Conservation (phyloP, 2,329 filamentous ascomycete species). For the Penicillium sp. region DNA sequence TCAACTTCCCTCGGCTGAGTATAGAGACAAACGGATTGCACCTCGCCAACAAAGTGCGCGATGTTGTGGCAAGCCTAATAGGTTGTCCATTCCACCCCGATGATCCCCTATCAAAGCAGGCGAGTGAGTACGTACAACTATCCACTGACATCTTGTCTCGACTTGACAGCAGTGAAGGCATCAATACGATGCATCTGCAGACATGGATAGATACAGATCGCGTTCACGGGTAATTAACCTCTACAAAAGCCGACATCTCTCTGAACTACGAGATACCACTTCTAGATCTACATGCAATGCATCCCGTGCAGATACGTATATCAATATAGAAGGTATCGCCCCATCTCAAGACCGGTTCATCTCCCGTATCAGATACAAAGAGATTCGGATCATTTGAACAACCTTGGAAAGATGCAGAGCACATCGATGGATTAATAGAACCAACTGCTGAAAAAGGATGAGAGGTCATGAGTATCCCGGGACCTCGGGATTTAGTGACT, state of each 20-base stretch:
- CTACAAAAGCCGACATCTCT: neutral
- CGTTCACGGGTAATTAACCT: neutral
- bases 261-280: too few species aligned
- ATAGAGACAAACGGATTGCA: conserved; percentile 40
- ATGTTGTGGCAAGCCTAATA: conserved; percentile 37
- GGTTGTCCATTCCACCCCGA: conserved; percentile 31
- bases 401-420: too few species aligned
- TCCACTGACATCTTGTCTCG: conserved; percentile 14
- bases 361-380: too few species aligned
- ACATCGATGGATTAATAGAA: too few species aligned
- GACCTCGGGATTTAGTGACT: too few species aligned
- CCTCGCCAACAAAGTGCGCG: conserved; percentile 40
- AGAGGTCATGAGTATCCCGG: too few species aligned
- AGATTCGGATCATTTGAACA: too few species aligned
- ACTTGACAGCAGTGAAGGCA: conserved; percentile 15
- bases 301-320: too few species aligned
- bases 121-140: conserved; percentile 12
- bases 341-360: too few species aligned
- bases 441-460: too few species aligned
- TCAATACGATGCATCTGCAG: conserved; percentile 14
- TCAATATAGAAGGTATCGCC: too few species aligned
- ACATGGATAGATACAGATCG: conserved; percentile 12
- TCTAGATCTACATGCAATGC: too few species aligned
- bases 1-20: conserved; percentile 32
- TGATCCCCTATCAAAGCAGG: conserved; percentile 17